phyloP scores from a whole-genome alignment of 2,329 filamentous ascomycete genomes.

The Fulvia fulva region DNA sequence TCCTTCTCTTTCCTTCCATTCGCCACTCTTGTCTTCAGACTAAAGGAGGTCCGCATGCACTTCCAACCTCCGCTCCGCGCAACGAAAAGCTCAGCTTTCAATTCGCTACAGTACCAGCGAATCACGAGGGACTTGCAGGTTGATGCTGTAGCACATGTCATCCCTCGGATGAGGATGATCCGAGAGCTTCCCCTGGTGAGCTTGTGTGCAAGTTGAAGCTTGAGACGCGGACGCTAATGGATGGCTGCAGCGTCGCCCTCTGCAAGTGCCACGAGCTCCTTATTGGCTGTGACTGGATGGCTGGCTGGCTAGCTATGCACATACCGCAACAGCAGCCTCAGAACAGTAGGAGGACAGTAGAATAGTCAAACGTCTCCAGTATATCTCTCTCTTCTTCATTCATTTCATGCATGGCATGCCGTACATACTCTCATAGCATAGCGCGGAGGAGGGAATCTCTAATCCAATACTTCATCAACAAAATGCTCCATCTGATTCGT shows the following conservation, averaged over 20 bases:
- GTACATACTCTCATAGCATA: neutral
- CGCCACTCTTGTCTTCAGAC: neutral
- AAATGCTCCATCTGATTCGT: neutral
- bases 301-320: too few species aligned
- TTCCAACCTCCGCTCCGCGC: constrained; percentile 2
- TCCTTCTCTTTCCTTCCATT: neutral
- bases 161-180: neutral
- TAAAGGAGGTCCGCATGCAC: neutral
- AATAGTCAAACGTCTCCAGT: neutral
- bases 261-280: neutral
- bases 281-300: too few species aligned
- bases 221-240: neutral
- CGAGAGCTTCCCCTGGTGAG: neutral
- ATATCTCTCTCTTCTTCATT: neutral
- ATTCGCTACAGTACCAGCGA: too few species aligned
- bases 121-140: too few species aligned
- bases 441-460: neutral
- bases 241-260: constrained; percentile 1
- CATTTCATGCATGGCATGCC: neutral
- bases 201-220: neutral
- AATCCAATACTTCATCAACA: neutral
- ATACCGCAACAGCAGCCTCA: too few species aligned
- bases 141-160: neutral
- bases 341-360: too few species aligned
- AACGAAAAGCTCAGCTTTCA: neutral